A percentile compares a stretch with the other conserved stretches of the same genome.
Conservation (phyloP, 768 basidiomycete genomes). For the Podaxis sp. region DNA sequence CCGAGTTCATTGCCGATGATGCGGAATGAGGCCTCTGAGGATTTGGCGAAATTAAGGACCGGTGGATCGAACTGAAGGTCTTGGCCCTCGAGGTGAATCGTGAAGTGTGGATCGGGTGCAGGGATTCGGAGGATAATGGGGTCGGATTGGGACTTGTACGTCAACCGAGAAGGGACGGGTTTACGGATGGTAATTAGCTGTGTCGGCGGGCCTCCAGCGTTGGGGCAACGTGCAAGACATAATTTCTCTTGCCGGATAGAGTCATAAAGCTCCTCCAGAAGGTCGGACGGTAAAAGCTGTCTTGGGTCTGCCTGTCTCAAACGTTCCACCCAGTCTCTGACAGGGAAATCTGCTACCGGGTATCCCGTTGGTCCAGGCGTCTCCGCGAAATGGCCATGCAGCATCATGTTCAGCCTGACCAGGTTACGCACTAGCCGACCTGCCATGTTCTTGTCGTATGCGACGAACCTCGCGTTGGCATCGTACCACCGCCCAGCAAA, state of each 20-base stretch:
- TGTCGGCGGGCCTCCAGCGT: slow-evolving; percentile 41
- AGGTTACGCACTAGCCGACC: slow-evolving; percentile 76
- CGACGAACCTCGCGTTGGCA: slow-evolving; percentile 74
- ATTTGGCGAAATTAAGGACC: slow-evolving; percentile 74
- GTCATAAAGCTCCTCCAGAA: slow-evolving; percentile 75
- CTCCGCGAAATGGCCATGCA: slow-evolving; percentile 74
- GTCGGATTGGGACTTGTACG: slow-evolving; percentile 87
- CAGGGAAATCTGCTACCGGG: slow-evolving; percentile 59
- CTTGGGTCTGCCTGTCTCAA: slow-evolving; percentile 80
- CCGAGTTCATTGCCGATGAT: slow-evolving; percentile 88
- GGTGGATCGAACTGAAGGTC: slow-evolving; percentile 89
- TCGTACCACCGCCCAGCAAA: slow-evolving; percentile 92
- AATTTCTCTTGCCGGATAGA: slow-evolving; percentile 75
- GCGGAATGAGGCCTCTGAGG: slow-evolving; percentile 84
- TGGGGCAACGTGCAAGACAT: slow-evolving; percentile 61
- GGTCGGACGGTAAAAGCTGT: slow-evolving; percentile 68
- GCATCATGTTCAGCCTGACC: slow-evolving; percentile 83
- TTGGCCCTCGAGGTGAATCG: slow-evolving; percentile 83
- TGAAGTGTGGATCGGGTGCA: slow-evolving; percentile 78
- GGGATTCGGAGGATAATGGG: slow-evolving; percentile 85
- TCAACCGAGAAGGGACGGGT: slow-evolving; percentile 72
- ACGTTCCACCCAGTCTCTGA: slow-evolving; percentile 79
- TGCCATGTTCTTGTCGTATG: slow-evolving; percentile 82
- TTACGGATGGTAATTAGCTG: slow-evolving; percentile 71
- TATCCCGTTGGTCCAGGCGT: slow-evolving; percentile 56